Evolutionary conservation across 164 flowering plant species (phyloP).

Genomic region (Sextonia rubra): DNA sequence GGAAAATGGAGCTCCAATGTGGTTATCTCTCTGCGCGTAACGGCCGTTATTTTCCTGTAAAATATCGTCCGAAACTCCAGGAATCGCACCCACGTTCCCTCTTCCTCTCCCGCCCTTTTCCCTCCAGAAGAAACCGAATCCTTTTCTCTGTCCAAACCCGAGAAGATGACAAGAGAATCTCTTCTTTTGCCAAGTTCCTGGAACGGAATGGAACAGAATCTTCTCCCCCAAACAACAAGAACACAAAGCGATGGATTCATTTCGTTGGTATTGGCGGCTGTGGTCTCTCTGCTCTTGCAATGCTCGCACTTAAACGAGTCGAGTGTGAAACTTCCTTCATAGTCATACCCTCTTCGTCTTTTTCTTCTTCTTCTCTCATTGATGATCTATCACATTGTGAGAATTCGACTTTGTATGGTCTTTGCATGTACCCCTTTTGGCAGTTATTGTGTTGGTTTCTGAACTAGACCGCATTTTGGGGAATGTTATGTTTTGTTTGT

Average conservation of each 20-base stretch:
- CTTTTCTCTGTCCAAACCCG: background rate
- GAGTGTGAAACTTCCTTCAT: too few relatives aligned
- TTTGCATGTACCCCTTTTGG: background rate
- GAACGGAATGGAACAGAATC: background rate
- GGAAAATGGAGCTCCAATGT: background rate
- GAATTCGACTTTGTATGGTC: background rate
- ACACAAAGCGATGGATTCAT: conserved; percentile 30
- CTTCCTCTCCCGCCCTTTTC: background rate
- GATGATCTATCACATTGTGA: background rate
- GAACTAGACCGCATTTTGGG: background rate
- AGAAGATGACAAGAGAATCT: background rate
- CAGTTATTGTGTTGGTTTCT: background rate
- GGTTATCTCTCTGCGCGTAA: background rate
- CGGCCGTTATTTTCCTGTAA: background rate
- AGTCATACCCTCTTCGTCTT: background rate
- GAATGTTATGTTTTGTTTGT: background rate
- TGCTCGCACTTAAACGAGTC: conserved; percentile 46
- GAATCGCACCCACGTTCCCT: background rate
- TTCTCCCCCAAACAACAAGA: background rate
- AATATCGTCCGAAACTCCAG: background rate
- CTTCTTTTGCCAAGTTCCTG: background rate
- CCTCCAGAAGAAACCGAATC: background rate
- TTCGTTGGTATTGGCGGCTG: conserved; percentile 50
- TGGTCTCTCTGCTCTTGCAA: conserved; percentile 51
- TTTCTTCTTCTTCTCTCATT: background rate